Percentiles rank a stretch among this genome's conserved stretches.
phyloP scores from a whole-genome alignment of 1,284 basidiomycete genomes.

The Mrakiaceae sp. region DNA sequence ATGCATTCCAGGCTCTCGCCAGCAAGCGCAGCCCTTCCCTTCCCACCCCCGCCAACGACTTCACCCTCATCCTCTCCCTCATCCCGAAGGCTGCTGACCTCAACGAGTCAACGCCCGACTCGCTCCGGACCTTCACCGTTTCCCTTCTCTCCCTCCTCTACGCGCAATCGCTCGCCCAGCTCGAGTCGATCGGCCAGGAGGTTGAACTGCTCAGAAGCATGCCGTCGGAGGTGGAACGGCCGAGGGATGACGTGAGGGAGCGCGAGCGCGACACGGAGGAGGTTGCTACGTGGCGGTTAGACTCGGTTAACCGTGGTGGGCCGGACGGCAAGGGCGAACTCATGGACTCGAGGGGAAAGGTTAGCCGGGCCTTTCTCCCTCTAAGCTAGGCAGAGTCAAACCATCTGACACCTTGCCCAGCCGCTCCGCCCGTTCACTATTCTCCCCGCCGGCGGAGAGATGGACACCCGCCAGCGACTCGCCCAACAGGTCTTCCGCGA shows the following conservation, averaged over 20 bases:
- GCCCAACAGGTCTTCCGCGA: conserved; percentile 74
- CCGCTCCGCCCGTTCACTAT: conserved; percentile 82
- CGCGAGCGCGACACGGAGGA: conserved; percentile 25
- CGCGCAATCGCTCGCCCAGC: conserved; percentile 54
- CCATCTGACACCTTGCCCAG: conserved; percentile 34
- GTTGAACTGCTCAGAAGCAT: conserved; percentile 49
- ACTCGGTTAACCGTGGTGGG: conserved; percentile 36
- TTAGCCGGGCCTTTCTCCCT: conserved; percentile 29
- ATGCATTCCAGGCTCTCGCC: no score
- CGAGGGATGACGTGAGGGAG: conserved; percentile 25
- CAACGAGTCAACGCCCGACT: conserved; percentile 35
- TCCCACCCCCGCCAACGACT: conserved; percentile 35
- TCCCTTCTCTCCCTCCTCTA: conserved; percentile 63
- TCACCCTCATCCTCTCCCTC: conserved; percentile 51
- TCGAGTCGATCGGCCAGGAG: conserved; percentile 62
- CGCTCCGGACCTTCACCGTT: conserved; percentile 53
- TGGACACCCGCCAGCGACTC: conserved; percentile 51
- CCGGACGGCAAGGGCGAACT: conserved; percentile 51
- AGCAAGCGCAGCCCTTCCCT: no score
- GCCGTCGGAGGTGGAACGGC: conserved; percentile 23
- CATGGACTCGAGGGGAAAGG: conserved; percentile 62
- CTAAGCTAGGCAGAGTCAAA: not conserved
- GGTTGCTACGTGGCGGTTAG: conserved; percentile 66
- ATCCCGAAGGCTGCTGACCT: conserved; percentile 36
- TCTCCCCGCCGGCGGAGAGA: conserved; percentile 50